A percentile compares a stretch with the other conserved stretches of the same genome.
These are phyloP conservation scores for Physcomitrium patens DNA, from an alignment of 225 moss, liverwort and hornwort species.

Conservation along the genomic window DNA sequence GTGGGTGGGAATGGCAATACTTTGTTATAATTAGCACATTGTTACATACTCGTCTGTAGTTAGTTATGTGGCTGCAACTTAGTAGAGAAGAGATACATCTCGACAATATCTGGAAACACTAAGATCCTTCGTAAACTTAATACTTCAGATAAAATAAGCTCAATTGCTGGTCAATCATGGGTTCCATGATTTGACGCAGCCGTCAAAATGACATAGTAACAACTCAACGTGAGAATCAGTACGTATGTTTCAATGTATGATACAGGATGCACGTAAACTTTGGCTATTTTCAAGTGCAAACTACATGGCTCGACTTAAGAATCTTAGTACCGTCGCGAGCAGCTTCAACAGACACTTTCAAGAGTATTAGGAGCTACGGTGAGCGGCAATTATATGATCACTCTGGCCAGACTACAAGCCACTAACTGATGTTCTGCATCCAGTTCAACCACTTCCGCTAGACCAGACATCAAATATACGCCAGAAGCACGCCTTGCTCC, in stretches of 20 bases:
- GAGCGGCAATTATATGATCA: constrained; percentile 40
- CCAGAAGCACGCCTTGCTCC: constrained; percentile 42
- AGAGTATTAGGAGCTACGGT: constrained; percentile 31
- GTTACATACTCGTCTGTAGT: too few relatives aligned
- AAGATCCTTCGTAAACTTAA: too few relatives aligned
- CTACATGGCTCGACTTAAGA: constrained; percentile 42
- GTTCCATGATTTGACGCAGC: constrained; percentile 12
- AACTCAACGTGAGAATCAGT: constrained; percentile 37
- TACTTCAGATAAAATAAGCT: constrained; percentile 30
- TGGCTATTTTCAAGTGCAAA: constrained; percentile 48
- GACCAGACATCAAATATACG: constrained; percentile 38
- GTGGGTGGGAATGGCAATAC: too few relatives aligned
- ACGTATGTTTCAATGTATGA: constrained; percentile 50
- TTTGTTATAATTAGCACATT: too few relatives aligned
- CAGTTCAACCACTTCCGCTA: constrained; percentile 34
- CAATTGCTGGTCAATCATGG: constrained; percentile 18
- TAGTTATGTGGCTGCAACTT: too few relatives aligned
- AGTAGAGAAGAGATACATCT: too few relatives aligned
- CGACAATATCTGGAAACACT: too few relatives aligned
- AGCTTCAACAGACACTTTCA: constrained; percentile 40
- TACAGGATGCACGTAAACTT: constrained; percentile 50
- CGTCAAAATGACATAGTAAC: constrained; percentile 30
- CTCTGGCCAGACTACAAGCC: constrained; percentile 31
- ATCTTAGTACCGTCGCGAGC: constrained; percentile 35
- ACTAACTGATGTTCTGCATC: constrained; percentile 30